A percentile compares a stretch with the other conserved stretches of the same genome.
phyloP scores from a whole-genome alignment of 352 stramenopile genomes.

The Globisporangium spiculum region DNA sequence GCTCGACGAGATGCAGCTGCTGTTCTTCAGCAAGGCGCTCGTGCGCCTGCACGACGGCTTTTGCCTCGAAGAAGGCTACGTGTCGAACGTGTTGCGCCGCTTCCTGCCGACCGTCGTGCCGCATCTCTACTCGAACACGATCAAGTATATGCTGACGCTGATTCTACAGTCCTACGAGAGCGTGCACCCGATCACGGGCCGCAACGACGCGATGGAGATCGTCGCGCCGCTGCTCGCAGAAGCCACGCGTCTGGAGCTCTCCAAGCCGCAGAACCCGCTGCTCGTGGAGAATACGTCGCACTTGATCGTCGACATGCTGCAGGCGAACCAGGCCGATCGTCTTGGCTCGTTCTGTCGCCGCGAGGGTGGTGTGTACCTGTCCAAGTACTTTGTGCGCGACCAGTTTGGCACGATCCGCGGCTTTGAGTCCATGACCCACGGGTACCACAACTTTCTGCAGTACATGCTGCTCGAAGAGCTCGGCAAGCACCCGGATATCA shows the following conservation, averaged over 20 bases:
- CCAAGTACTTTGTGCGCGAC: conserved; percentile 88
- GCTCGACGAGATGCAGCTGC: conserved; percentile 83
- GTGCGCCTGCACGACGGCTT: conserved; percentile 85
- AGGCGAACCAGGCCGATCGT: conserved; percentile 83
- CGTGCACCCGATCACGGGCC: conserved; percentile 83
- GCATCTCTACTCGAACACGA: conserved; percentile 85
- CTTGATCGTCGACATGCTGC: conserved; percentile 83
- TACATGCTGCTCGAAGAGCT: conserved; percentile 87
- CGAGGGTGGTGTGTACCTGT: conserved; percentile 79
- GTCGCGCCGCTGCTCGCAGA: conserved; percentile 55
- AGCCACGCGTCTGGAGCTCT: conserved; percentile 41
- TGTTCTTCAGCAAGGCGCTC: conserved; percentile 87
- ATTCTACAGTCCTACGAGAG: conserved; percentile 88
- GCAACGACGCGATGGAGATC: conserved; percentile 87
- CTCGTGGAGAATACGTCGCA: conserved; percentile 78
- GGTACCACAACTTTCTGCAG: conserved; percentile 89
- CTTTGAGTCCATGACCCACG: conserved; percentile 85
- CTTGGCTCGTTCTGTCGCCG: conserved; percentile 79
- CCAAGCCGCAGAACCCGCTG: conserved; percentile 36
- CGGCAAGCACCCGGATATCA: conserved; percentile 64
- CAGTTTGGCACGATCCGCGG: conserved; percentile 87
- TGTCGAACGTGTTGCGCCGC: conserved; percentile 73
- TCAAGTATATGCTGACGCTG: conserved; percentile 89
- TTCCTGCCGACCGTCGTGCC: conserved; percentile 77
- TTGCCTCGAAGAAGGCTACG: conserved; percentile 84